These are phyloP conservation scores for Zoysia japonica DNA, from an alignment of 176 grass and related monocot genomes.

Conservation along the genomic window DNA sequence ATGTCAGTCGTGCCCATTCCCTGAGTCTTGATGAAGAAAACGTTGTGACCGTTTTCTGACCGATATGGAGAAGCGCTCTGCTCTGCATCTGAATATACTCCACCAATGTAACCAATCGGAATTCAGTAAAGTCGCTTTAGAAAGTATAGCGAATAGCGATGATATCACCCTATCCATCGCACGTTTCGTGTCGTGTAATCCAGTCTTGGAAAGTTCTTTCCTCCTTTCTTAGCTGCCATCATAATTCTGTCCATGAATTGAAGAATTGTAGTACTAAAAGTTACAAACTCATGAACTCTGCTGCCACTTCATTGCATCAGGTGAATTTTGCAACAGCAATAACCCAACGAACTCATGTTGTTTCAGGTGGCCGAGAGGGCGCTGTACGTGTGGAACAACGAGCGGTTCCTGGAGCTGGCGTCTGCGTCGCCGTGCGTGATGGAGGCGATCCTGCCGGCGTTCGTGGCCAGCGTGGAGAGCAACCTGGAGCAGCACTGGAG, in stretches of 20 bases:
- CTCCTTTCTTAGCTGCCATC: background rate
- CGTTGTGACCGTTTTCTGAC: background rate
- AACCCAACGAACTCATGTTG: background rate
- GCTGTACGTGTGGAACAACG: conserved; percentile 81
- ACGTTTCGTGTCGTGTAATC: conserved; percentile 49
- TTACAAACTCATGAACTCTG: background rate
- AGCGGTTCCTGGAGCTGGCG: conserved; percentile 78
- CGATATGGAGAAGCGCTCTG: background rate
- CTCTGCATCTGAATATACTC: conserved; percentile 4
- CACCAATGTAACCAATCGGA: background rate
- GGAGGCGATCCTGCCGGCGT: conserved; percentile 62
- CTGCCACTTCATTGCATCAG: background rate
- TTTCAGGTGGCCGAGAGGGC: conserved; percentile 84
- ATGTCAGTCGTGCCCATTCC: background rate
- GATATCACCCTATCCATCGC: background rate
- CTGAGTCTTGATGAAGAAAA: background rate
- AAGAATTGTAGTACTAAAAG: background rate
- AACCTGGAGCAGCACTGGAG: conserved; percentile 86
- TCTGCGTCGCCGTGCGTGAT: conserved; percentile 26
- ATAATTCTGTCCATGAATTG: background rate
- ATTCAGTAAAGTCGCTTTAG: conserved; percentile 13
- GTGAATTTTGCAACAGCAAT: background rate
- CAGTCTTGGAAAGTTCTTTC: background rate
- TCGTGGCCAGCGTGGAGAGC: conserved; percentile 61
- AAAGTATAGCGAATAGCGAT: background rate